phyloP scores from a whole-genome alignment of 2,329 filamentous ascomycete species.

The Phyllosticta citrichinensis region DNA sequence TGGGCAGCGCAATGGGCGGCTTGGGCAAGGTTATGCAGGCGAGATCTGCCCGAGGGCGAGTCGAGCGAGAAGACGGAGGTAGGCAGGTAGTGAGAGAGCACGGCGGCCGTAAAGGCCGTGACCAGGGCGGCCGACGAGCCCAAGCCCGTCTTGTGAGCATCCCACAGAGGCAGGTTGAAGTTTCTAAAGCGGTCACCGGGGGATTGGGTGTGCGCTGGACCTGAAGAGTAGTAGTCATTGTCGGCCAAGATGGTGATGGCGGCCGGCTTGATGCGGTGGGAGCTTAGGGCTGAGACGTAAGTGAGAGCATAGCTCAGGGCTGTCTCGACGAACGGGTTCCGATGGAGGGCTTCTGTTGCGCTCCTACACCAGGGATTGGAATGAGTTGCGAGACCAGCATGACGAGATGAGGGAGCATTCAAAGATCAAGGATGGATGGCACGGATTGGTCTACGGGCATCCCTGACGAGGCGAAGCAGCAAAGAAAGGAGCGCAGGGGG shows the following conservation, averaged over 20 bases:
- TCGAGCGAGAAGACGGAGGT: constrained; percentile 44
- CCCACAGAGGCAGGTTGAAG: constrained; percentile 64
- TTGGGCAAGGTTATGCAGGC: constrained; percentile 87
- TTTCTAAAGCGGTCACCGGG: constrained; percentile 53
- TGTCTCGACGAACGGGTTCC: constrained; percentile 87
- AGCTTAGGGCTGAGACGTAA: constrained; percentile 53
- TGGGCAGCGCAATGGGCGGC: constrained; percentile 91
- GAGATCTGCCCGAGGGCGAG: constrained; percentile 44
- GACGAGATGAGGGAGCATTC: background rate
- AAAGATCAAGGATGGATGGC: background rate
- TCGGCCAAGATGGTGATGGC: constrained; percentile 83
- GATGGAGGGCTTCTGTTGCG: constrained; percentile 33
- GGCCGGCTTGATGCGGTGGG: constrained; percentile 50
- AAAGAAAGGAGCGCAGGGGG: background rate
- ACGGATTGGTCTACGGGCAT: background rate
- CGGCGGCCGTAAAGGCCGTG: constrained; percentile 69
- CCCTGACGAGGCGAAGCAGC: background rate
- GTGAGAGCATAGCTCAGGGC: constrained; percentile 79
- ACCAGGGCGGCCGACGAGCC: constrained; percentile 92
- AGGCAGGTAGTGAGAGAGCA: constrained; percentile 68
- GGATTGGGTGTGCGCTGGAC: constrained; percentile 19
- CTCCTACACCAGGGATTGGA: constrained; percentile 7
- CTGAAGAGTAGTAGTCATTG: constrained; percentile 84
- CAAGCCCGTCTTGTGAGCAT: constrained; percentile 90
- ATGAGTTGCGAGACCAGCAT: constrained; percentile 9